Percentiles rank a stretch among this genome's conserved stretches.
Evolutionary conservation across 140 eudicot genomes (phyloP).

Genomic region (Ambrosia hybrid): DNA sequence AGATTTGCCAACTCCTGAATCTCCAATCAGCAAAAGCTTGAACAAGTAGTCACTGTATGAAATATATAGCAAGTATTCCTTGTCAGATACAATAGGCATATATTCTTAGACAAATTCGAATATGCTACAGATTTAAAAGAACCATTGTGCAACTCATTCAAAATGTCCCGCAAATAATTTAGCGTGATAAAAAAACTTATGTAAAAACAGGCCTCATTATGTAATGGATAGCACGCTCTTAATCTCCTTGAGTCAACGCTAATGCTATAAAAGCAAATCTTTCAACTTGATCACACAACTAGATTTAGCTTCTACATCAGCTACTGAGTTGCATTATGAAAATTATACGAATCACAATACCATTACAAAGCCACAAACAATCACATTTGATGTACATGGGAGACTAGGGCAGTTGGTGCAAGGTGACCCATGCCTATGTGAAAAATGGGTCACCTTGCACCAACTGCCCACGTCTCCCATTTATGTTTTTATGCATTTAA

Average conservation of each 20-base stretch:
- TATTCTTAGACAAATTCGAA: background rate
- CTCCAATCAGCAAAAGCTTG: constrained; percentile 44
- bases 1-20: constrained; percentile 41
- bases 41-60: constrained; percentile 38
- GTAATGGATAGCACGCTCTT: too few relatives aligned
- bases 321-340: background rate
- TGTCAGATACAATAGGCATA: constrained; percentile 3
- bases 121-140: background rate
- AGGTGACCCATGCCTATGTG: too few relatives aligned
- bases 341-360: constrained; percentile 2
- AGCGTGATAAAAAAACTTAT: background rate
- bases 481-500: too few relatives aligned
- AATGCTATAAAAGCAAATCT: background rate
- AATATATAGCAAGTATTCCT: constrained; percentile 4
- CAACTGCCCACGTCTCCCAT: too few relatives aligned
- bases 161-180: background rate
- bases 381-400: too few relatives aligned
- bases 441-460: too few relatives aligned
- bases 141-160: background rate
- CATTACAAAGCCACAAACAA: background rate
- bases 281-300: constrained; percentile 4
- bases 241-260: background rate
- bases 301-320: background rate
- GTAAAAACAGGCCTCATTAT: background rate
- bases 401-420: too few relatives aligned